These are phyloP conservation scores for Cercis canadensis DNA, from an alignment of 306 rosid genomes.

Conservation along the genomic window DNA sequence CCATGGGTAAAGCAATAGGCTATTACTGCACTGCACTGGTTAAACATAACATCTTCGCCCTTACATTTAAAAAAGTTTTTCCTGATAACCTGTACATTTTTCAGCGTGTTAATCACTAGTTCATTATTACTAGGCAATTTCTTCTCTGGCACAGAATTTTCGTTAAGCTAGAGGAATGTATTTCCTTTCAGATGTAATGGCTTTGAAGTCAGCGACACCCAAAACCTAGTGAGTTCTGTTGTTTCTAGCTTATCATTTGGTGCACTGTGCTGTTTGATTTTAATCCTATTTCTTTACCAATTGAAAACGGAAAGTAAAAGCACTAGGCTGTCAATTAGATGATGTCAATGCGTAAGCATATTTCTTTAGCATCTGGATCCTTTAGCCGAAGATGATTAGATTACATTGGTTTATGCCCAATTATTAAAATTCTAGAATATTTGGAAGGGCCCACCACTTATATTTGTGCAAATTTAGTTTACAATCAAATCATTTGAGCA, in stretches of 20 bases:
- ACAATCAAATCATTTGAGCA: background rate
- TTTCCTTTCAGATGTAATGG: too few relatives aligned
- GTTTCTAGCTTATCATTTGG: too few relatives aligned
- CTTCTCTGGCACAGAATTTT: background rate
- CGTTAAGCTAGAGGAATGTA: background rate
- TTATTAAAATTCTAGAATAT: slow-evolving; percentile 16
- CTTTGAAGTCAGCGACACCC: too few relatives aligned
- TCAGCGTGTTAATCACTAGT: background rate
- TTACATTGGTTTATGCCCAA: slow-evolving; percentile 11
- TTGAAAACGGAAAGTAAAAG: slow-evolving; percentile 10
- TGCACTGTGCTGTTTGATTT: too few relatives aligned
- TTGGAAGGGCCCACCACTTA: background rate
- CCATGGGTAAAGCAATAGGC: slow-evolving; percentile 35
- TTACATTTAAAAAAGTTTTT: too few relatives aligned
- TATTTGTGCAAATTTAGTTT: slow-evolving; percentile 2
- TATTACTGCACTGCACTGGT: background rate
- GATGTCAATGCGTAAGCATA: background rate
- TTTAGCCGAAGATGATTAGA: background rate
- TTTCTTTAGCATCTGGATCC: background rate
- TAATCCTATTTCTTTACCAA: too few relatives aligned
- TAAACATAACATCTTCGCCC: too few relatives aligned
- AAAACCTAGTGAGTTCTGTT: too few relatives aligned
- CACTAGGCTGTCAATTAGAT: slow-evolving; percentile 9
- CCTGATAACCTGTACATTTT: too few relatives aligned
- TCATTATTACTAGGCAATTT: slow-evolving; percentile 7